Percentiles rank a stretch among this genome's conserved stretches.
phyloP scores from a whole-genome alignment of 345 rosid genomes.

The Populus alba region DNA sequence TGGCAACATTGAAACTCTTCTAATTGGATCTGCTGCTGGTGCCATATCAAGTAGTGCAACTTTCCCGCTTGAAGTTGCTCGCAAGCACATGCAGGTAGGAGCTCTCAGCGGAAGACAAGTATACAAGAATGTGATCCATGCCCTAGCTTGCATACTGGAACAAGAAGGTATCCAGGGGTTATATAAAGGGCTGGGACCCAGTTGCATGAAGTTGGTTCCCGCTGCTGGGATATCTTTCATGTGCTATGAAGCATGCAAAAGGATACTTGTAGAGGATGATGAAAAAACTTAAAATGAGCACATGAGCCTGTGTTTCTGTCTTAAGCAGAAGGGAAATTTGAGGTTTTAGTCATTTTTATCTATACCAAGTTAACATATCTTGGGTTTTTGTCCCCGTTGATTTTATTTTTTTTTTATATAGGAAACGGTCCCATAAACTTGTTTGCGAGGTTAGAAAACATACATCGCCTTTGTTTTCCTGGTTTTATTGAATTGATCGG shows the following conservation, averaged over 20 bases:
- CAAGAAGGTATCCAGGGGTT: conserved; percentile 76
- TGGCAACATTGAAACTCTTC: conserved; percentile 82
- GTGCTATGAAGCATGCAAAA: conserved; percentile 97
- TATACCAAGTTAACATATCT: conserved; percentile 7
- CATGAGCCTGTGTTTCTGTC: not conserved
- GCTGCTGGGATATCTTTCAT: conserved; percentile 99
- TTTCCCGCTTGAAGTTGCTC: conserved; percentile 93
- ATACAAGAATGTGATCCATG: conserved; percentile 80
- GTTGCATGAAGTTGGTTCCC: conserved; percentile 93
- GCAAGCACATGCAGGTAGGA: conserved; percentile 98
- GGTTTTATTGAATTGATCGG: not conserved
- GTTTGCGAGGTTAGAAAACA: not conserved
- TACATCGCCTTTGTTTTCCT: not conserved
- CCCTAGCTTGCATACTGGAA: conserved; percentile 75
- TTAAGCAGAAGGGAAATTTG: not conserved
- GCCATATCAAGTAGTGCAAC: conserved; percentile 91
- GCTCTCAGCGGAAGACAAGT: conserved; percentile 84
- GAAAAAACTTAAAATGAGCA: conserved; percentile 39
- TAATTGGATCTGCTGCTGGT: conserved; percentile 84
- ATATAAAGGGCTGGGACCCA: conserved; percentile 88
- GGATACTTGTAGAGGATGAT: conserved; percentile 64
- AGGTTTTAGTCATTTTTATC: not conserved
- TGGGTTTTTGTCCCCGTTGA: not conserved
- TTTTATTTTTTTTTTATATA: conserved; percentile 5
- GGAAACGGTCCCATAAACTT: not conserved